phyloP scores from a whole-genome alignment of 1,139 yeast genomes.

The Debaryomycetaceae sp. region DNA sequence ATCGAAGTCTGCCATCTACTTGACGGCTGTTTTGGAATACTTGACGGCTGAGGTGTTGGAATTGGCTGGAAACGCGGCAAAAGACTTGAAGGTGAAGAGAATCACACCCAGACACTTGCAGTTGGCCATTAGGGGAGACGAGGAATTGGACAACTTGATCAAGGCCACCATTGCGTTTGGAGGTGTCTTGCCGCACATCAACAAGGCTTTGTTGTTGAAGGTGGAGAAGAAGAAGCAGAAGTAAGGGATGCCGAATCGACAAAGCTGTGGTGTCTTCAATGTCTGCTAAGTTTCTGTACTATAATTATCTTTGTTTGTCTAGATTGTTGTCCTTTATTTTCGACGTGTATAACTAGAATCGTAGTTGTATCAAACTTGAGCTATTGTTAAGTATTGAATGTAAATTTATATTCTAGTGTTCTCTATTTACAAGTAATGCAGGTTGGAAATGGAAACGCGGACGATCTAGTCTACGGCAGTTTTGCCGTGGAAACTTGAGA shows the following conservation, averaged over 20 bases:
- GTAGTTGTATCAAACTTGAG: background rate
- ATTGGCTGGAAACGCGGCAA: slow-evolving; percentile 98
- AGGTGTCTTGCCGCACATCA: slow-evolving; percentile 96
- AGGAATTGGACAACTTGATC: slow-evolving; percentile 92
- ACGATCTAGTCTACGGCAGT: too few relatives aligned
- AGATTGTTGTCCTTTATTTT: slow-evolving; percentile 3
- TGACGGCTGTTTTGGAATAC: slow-evolving; percentile 96
- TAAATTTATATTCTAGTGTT: background rate
- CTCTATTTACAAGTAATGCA: background rate
- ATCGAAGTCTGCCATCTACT: slow-evolving; percentile 93
- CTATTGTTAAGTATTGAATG: background rate
- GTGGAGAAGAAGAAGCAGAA: slow-evolving; percentile 79
- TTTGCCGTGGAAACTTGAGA: too few relatives aligned
- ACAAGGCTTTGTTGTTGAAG: slow-evolving; percentile 88
- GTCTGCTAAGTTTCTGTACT: slow-evolving; percentile 11
- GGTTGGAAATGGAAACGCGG: background rate
- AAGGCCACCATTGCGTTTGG: slow-evolving; percentile 98
- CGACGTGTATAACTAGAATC: slow-evolving; percentile 4
- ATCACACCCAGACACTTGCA: slow-evolving; percentile 98
- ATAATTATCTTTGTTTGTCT: slow-evolving; percentile 8
- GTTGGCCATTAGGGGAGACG: slow-evolving; percentile 98
- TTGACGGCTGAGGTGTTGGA: slow-evolving; percentile 97
- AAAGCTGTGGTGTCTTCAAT: background rate
- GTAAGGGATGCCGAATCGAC: slow-evolving; percentile 10
- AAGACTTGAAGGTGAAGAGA: slow-evolving; percentile 96